Evolutionary conservation across 2,329 filamentous ascomycete genomes (phyloP), one percentile per base, ranked within the genome.

Genomic region (Trichoderma harzianum): DNA sequence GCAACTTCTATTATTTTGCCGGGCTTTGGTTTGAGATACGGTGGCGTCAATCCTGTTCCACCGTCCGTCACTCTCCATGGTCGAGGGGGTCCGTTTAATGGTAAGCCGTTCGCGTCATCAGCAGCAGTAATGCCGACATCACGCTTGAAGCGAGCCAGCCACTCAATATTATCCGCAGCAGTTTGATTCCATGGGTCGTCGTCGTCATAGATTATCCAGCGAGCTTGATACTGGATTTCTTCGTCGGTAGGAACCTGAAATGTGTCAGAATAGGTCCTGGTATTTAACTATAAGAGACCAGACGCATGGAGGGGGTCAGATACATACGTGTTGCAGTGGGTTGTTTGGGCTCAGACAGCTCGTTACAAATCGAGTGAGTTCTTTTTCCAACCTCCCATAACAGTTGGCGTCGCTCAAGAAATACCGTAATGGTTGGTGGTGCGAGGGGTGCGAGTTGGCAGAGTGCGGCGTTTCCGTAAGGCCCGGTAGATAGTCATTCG

Each of bases 131-230:
- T 28, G 10, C 68, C 68, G 16, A 43, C 16, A 16, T 66, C 60
- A 36, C 62, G 68, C 53, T 70, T 70, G 12, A 70, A 70, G 16
- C 68, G 58, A 55, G 32, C 58, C 3, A 70, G 26, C 68, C 68
- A 70, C 47, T 70, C 68, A 12, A 18, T n/a, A 66, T 70, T 64
- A 32, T 70, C 68, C 10, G 68, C 68, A 26, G 68, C 58, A 21
- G 68, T 70, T 21, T 70, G 68, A 18, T 70, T 70, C 68, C 68
- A 70, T 28, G 68, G 68, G 12, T 70, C 68, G 6, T 70, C 68
- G 11, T 68, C 65, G 12, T 68, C 65, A 18, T 58, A 68, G n/a
- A 68, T 58, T 10, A 68, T 68, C 65, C 65, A 68, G 26, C 65
- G 65, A 32, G 65, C 65, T 18, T 68, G 65, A 58, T 68, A 34